Evolutionary conservation across 106 monocot species (phyloP).

Genomic region (Phalaenopsis aphrodite): DNA sequence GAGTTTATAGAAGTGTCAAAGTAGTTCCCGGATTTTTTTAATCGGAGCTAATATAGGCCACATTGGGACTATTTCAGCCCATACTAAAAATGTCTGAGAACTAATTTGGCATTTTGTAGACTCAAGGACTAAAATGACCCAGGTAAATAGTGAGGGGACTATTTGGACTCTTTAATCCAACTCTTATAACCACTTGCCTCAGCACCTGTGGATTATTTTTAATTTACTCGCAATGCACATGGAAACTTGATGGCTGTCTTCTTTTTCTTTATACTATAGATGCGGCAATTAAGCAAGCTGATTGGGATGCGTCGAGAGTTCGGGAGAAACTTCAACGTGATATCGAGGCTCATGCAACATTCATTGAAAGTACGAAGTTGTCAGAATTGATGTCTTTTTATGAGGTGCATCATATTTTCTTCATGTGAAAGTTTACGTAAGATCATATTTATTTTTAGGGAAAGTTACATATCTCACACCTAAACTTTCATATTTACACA

Average conservation of each 20-base stretch:
- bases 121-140: too few relatives aligned
- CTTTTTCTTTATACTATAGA: conserved; percentile 16
- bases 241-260: background rate
- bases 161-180: too few relatives aligned
- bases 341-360: conserved; percentile 35
- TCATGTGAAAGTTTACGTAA: background rate
- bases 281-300: conserved; percentile 34
- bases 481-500: too few relatives aligned
- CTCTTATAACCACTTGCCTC: background rate
- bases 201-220: background rate
- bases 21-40: too few relatives aligned
- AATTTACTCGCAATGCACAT: background rate
- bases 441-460: too few relatives aligned
- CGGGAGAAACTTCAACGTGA: conserved; percentile 43
- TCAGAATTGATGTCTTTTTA: conserved; percentile 31
- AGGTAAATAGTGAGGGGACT: too few relatives aligned
- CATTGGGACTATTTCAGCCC: too few relatives aligned
- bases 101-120: too few relatives aligned
- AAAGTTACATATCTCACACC: too few relatives aligned
- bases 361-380: conserved; percentile 29
- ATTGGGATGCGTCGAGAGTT: conserved; percentile 42
- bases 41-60: too few relatives aligned
- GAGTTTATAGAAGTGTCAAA: too few relatives aligned
- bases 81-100: too few relatives aligned
- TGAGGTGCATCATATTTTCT: conserved; percentile 25